Conservation (phyloP, 108 stramenopile species). For the Discostella stelligeroides region DNA sequence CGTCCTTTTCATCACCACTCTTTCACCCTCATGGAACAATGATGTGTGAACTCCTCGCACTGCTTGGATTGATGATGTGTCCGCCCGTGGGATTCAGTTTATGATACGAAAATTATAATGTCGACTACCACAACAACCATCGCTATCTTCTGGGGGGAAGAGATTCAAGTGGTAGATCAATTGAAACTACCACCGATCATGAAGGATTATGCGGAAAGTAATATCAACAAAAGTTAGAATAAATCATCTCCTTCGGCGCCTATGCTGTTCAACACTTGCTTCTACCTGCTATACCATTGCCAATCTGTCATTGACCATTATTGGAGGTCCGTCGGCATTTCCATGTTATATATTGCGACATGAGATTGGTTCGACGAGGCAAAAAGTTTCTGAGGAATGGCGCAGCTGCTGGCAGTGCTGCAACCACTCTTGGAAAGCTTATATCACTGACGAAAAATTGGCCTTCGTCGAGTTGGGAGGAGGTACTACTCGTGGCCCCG, state of each 20-base stretch:
- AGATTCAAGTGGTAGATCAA: neutral
- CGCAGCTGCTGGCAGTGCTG: no score
- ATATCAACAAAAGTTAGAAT: neutral
- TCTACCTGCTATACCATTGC: no score
- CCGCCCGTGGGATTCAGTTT: conserved; percentile 19
- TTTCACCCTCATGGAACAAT: conserved; percentile 57
- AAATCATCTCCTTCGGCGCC: conserved; percentile 8
- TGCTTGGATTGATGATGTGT: conserved; percentile 44
- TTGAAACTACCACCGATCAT: neutral
- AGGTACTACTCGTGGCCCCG: conserved; percentile 72
- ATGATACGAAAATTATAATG: neutral
- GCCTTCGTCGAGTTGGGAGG: conserved; percentile 48
- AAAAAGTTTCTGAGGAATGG: neutral
- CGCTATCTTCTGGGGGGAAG: no score
- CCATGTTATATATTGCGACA: conserved; percentile 24
- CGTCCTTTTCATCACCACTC: neutral
- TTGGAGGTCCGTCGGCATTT: conserved; percentile 40
- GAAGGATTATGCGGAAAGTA: neutral
- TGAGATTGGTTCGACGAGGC: conserved; percentile 3
- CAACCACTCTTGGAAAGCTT: no score
- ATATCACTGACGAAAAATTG: no score
- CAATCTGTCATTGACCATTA: conserved; percentile 55
- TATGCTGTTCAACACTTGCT: conserved; percentile 42
- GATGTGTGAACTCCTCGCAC: conserved; percentile 64
- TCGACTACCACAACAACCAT: no score